phyloP scores from a whole-genome alignment of 1,139 yeast species.

The Hansenula lynferdii region DNA sequence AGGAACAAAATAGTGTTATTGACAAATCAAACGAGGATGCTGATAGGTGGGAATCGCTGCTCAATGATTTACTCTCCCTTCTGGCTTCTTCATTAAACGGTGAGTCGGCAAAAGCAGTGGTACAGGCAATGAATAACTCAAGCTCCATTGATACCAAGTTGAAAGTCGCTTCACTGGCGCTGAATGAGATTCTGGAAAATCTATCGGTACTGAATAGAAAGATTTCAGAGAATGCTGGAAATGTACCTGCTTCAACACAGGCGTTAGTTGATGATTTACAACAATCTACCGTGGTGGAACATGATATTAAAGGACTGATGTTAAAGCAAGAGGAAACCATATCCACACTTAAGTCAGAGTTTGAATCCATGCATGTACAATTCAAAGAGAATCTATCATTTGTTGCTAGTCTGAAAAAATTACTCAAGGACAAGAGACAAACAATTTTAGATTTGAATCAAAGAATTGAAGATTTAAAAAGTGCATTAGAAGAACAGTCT shows the following conservation, averaged over 20 bases:
- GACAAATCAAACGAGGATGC: conserved; percentile 25
- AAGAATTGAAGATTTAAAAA: too few species aligned
- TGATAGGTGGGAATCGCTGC: conserved; percentile 24
- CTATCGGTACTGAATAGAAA: too few species aligned
- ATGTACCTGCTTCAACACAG: too few species aligned
- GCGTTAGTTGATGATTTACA: background rate
- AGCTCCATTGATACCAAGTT: conserved; percentile 28
- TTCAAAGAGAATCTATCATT: conserved; percentile 9
- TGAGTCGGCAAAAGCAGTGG: conserved; percentile 25
- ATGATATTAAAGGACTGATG: conserved; percentile 10
- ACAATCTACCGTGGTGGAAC: conserved; percentile 13
- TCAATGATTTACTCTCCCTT: conserved; percentile 24
- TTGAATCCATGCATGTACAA: conserved; percentile 8
- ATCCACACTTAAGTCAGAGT: conserved; percentile 11
- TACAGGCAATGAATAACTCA: conserved; percentile 25
- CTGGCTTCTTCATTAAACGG: conserved; percentile 19
- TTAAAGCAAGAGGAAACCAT: conserved; percentile 12
- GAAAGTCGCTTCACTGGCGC: conserved; percentile 23
- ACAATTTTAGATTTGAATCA: conserved; percentile 22
- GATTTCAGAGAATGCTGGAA: too few species aligned
- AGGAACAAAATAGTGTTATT: conserved; percentile 22
- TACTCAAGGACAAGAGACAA: conserved; percentile 15
- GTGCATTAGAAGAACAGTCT: conserved; percentile 17
- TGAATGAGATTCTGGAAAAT: conserved; percentile 19
- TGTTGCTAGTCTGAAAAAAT: conserved; percentile 9